A percentile compares a stretch with the other conserved stretches of the same genome.
Evolutionary conservation across 2,329 filamentous ascomycete genomes (phyloP).

Genomic region (Apiospora pterosperma): DNA sequence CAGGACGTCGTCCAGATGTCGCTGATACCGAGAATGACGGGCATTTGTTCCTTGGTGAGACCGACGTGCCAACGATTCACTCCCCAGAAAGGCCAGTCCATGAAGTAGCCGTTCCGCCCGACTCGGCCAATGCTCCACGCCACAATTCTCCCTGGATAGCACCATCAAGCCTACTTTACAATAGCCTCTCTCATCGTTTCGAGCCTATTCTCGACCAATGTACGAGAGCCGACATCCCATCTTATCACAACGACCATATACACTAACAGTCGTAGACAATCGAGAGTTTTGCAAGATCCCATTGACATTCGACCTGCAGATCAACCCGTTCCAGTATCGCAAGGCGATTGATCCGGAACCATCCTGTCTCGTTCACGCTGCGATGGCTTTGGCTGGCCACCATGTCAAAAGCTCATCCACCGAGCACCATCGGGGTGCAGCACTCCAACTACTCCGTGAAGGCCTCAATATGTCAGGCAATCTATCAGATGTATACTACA

Average conservation of each 20-base stretch:
- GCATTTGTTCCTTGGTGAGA: no score
- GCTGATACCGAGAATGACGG: no score
- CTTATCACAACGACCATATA: not conserved
- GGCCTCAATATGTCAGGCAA: not conserved
- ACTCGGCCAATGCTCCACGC: no score
- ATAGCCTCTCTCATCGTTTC: not conserved
- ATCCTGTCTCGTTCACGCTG: not conserved
- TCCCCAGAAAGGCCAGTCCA: no score
- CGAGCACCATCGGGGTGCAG: not conserved
- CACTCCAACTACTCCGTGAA: not conserved
- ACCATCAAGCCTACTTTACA: not conserved
- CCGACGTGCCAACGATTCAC: no score
- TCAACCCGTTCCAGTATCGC: slow-evolving; percentile 4
- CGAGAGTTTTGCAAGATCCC: slow-evolving; percentile 7
- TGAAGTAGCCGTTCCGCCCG: no score
- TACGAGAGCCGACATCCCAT: not conserved
- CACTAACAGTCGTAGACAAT: not conserved
- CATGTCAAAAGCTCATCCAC: not conserved
- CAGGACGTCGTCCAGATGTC: no score
- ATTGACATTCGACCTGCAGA: not conserved
- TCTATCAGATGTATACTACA: not conserved
- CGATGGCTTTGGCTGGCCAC: slow-evolving; percentile 6
- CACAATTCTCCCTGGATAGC: not conserved
- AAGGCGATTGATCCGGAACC: not conserved
- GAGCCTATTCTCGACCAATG: not conserved